phyloP scores from a whole-genome alignment of 192 early-diverging fungal species.

The Backusella luteola region DNA sequence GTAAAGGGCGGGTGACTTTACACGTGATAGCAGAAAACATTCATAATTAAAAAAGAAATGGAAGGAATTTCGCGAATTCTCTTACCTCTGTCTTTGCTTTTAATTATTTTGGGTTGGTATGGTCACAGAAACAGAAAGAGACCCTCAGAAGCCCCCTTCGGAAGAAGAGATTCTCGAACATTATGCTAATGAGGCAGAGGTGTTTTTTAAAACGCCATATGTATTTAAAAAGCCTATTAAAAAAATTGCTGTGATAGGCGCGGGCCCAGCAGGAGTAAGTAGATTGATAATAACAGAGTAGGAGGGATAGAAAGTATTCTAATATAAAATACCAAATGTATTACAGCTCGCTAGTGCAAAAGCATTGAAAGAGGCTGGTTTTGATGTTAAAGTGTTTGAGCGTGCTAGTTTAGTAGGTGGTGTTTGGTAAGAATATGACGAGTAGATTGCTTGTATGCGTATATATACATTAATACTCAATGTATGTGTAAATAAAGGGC shows the following conservation, averaged over 20 bases:
- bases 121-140: neutral
- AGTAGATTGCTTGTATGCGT: neutral
- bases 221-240: slow-evolving; percentile 18
- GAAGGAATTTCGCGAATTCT: neutral
- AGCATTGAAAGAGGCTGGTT: neutral
- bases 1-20: neutral
- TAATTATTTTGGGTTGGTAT: neutral
- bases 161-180: slow-evolving; percentile 5
- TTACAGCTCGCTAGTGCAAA: slow-evolving; percentile 4
- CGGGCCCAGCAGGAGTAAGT: slow-evolving; percentile 35
- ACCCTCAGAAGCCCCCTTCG: neutral
- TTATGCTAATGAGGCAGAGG: neutral
- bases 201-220: neutral
- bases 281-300: neutral
- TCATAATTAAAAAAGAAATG: neutral
- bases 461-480: neutral
- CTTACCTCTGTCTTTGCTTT: neutral
- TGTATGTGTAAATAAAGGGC: neutral
- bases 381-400: slow-evolving; percentile 24
- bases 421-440: slow-evolving; percentile 12
- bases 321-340: neutral
- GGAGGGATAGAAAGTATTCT: neutral
- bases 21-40: neutral
- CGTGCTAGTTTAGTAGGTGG: slow-evolving; percentile 21
- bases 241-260: slow-evolving; percentile 27